Evolutionary conservation across 139 green algal species (phyloP).

Genomic region (Yamagishiella unicocca): DNA sequence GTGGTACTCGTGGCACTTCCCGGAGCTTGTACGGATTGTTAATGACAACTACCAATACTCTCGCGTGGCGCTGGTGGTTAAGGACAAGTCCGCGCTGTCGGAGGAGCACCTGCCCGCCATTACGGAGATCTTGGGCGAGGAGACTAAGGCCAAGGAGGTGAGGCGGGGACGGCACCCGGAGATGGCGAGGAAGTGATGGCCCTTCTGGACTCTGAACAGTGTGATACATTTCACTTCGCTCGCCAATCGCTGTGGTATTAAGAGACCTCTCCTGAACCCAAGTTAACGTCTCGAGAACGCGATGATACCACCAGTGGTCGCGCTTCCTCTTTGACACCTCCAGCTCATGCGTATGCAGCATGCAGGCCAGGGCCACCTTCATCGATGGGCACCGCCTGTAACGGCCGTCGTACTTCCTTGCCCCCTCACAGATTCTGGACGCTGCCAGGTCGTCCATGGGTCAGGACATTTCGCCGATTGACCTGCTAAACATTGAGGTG

Average conservation of each 20-base stretch:
- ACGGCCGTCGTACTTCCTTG: no score
- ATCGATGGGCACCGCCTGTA: no score
- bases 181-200: background rate
- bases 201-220: no score
- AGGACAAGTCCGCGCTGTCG: slow-evolving; percentile 83
- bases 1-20: slow-evolving; percentile 99
- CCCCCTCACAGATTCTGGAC: slow-evolving; percentile 69
- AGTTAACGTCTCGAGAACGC: no score
- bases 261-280: no score
- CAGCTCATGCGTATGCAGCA: no score
- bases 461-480: slow-evolving; percentile 98
- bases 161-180: background rate
- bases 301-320: no score
- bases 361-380: no score
- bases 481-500: slow-evolving; percentile 98
- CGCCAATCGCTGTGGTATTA: no score
- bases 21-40: slow-evolving; percentile 96
- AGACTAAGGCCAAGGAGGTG: slow-evolving; percentile 88
- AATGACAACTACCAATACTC: slow-evolving; percentile 98
- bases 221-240: no score
- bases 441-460: slow-evolving; percentile 87
- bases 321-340: no score
- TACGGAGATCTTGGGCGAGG: slow-evolving; percentile 89
- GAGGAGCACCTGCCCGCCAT: slow-evolving; percentile 82
- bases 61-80: slow-evolving; percentile 84